Evolutionary conservation across 1,284 basidiomycete genomes (phyloP).

Genomic region (Apiotrichum mycotoxinovorans): DNA sequence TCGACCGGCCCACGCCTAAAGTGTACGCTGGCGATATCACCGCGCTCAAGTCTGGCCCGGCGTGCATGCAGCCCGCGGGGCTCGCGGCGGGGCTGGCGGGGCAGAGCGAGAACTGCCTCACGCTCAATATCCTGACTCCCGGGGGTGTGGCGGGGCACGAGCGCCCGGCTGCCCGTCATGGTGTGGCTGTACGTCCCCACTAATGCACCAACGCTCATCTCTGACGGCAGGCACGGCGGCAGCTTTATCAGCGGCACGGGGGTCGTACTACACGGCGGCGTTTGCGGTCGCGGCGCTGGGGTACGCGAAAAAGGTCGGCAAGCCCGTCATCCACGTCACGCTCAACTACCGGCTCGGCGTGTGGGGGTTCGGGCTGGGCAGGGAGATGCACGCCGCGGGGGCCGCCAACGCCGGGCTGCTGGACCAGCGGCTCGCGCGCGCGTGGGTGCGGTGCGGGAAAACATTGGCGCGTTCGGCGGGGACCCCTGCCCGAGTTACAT

Average conservation of each 20-base stretch:
- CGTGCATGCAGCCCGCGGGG: conserved; percentile 32
- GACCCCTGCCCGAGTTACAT: conserved; percentile 39
- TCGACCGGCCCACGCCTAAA: conserved; percentile 38
- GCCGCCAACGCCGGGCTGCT: conserved; percentile 47
- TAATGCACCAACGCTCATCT: neutral
- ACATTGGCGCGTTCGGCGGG: too few species aligned
- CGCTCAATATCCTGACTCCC: conserved; percentile 46
- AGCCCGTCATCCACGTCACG: conserved; percentile 49
- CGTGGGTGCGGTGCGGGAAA: conserved; percentile 54
- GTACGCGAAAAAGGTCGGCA: conserved; percentile 7
- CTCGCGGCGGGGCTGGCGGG: conserved; percentile 21
- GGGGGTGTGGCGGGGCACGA: conserved; percentile 16
- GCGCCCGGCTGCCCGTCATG: conserved; percentile 42
- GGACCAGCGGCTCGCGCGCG: conserved; percentile 52
- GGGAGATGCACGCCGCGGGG: conserved; percentile 34
- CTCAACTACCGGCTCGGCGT: conserved; percentile 53
- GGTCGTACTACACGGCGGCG: conserved; percentile 27
- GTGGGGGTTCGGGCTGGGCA: conserved; percentile 48
- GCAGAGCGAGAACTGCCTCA: conserved; percentile 50
- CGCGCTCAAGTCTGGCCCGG: conserved; percentile 29
- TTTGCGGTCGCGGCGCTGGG: conserved; percentile 14
- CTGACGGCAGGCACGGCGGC: conserved; percentile 39
- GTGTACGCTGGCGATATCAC: conserved; percentile 30
- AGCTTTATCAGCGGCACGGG: conserved; percentile 28
- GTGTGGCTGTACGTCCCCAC: conserved; percentile 25